Evolutionary conservation across 192 early-diverging fungal species (phyloP).

Genomic region (Obelidium mucronatum): DNA sequence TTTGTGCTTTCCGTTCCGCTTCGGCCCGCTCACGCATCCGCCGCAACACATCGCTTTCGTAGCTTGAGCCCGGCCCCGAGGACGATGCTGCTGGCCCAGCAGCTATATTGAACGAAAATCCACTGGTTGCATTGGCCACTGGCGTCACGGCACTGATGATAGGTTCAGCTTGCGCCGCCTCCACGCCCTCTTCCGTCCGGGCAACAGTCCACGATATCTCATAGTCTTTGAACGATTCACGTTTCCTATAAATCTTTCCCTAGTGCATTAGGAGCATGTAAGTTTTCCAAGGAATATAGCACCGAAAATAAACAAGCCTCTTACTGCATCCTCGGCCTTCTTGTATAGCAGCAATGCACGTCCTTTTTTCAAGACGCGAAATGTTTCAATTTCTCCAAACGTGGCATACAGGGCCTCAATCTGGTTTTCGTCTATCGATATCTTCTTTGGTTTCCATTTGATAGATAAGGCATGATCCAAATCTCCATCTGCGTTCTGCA

Average conservation of each 20-base stretch:
- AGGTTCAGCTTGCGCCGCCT: background rate
- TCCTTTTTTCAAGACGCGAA: background rate
- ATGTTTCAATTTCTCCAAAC: conserved; percentile 22
- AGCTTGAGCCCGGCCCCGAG: background rate
- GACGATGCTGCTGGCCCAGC: background rate
- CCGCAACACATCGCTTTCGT: conserved; percentile 10
- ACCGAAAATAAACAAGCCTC: background rate
- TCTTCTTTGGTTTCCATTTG: conserved; percentile 1
- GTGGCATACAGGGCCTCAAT: conserved; percentile 13
- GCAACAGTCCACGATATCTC: background rate
- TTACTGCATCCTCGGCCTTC: conserved; percentile 20
- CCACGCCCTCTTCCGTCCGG: background rate
- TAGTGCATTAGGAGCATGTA: background rate
- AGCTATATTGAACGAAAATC: conserved; percentile 12
- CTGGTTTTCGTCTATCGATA: background rate
- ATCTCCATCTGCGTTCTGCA: background rate
- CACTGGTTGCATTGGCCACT: background rate
- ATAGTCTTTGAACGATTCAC: conserved; percentile 20
- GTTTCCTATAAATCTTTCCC: conserved; percentile 22
- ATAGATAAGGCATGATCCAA: conserved; percentile 11
- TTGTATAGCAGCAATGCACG: background rate
- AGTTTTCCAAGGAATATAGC: background rate
- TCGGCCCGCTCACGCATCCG: conserved; percentile 13
- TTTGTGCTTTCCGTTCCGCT: background rate
- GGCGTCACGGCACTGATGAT: background rate